Base-by-base conservation (phyloP, 805 yeast species). In the Lachancea thermotolerans region DNA sequence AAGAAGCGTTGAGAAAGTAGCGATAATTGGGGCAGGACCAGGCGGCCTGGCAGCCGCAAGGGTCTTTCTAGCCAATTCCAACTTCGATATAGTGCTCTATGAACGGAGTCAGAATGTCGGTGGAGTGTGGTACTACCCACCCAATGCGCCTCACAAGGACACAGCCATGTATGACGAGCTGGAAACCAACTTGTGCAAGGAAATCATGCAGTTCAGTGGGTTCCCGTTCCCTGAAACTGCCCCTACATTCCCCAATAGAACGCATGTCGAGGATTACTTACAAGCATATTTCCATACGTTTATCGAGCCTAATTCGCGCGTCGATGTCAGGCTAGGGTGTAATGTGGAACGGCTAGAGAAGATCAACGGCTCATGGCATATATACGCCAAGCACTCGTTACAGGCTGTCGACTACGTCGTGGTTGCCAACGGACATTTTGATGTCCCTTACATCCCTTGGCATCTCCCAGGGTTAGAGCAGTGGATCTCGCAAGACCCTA, bases 21-120 rank as follows among this genome's bases (percentile, higher is more conserved):
- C 87, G 0, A 75, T 86, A 8, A 71, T 86, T 18, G 95, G 95
- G 2, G 89, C 78, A 2, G 95, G 95, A 0, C 90, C 93, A 0
- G 72, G 78, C 37, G 95, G 91, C 0, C 64, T 82, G 16, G 86
- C 81, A 0, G 67, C 76, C 2, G 79, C 85, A 0, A 77, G 80
- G 47, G 86, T 89, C 0, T 67, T 86, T 10, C 51, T 75, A 7
- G 73, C 69, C 9, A 89, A 81, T 52, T 67, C 68, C 15, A 55
- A 62, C 1, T 74, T 75, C 50, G 65, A 70, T 37, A 69, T 85
- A 39, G 76, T 74, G 21, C 69, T 83, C 4, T 84, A 72, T 56
- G 95, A 85, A 51, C 68, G 74, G 39, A 71, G 84, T 49, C 52
- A 66, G 7, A 60, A 63, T n/a, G 58, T 75, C n/a, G 95, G 95